Conservation (phyloP, 2,329 filamentous ascomycete species). For the Geosmithia putterillii region DNA sequence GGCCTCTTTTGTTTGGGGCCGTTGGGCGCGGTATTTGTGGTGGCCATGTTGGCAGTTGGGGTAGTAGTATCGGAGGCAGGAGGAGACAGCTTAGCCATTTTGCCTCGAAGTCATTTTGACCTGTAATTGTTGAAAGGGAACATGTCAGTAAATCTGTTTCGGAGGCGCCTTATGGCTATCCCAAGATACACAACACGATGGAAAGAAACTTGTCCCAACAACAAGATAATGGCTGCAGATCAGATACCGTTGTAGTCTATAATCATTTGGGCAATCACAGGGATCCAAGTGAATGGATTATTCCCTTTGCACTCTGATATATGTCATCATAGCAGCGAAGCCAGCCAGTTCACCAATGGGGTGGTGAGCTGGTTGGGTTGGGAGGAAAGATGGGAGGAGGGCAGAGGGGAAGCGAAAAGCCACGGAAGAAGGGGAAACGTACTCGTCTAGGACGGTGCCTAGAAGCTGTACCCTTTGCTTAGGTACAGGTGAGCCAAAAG, state of each 20-base stretch:
- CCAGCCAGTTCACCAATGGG: not conserved
- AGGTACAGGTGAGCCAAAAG: not conserved
- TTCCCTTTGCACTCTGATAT: constrained; percentile 40
- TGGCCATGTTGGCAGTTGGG: not conserved
- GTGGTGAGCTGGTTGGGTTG: not conserved
- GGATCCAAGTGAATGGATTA: constrained; percentile 41
- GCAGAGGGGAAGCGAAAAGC: constrained; percentile 5
- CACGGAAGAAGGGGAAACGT: constrained; percentile 7
- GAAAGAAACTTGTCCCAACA: too few relatives aligned
- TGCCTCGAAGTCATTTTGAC: constrained; percentile 32
- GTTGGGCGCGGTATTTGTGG: not conserved
- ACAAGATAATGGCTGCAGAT: constrained; percentile 34
- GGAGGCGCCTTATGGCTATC: too few relatives aligned
- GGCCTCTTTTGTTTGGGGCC: constrained; percentile 11
- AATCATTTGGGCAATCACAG: constrained; percentile 49
- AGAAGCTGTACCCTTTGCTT: not conserved
- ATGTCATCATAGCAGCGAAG: constrained; percentile 40
- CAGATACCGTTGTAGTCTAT: constrained; percentile 99
- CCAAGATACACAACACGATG: too few relatives aligned
- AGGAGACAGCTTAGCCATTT: constrained; percentile 26
- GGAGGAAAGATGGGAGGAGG: not conserved
- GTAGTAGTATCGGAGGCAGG: constrained; percentile 1
- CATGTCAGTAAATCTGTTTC: constrained; percentile 1
- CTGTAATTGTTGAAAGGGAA: constrained; percentile 11
- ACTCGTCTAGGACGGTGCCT: constrained; percentile 3